Conservation (phyloP, 1,284 basidiomycete species). For the Marasmius tenuissimus region DNA sequence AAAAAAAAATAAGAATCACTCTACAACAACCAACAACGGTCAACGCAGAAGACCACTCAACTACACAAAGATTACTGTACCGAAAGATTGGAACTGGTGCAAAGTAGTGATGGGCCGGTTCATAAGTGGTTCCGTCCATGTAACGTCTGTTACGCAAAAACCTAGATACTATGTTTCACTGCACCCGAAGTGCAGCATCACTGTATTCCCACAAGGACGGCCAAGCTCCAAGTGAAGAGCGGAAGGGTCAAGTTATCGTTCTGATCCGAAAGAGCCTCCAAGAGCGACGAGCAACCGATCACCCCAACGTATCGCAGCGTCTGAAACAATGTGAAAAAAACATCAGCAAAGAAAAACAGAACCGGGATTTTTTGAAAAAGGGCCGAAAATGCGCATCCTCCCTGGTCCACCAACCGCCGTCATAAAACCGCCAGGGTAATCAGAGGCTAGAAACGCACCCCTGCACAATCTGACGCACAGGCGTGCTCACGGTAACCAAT, state of each 20-base stretch:
- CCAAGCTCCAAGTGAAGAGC: slow-evolving; percentile 84
- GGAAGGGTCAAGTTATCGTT: slow-evolving; percentile 94
- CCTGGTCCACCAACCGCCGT: too few species aligned
- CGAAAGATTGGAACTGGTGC: too few species aligned
- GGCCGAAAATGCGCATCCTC: too few species aligned
- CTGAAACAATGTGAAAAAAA: slow-evolving; percentile 28
- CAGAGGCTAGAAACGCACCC: too few species aligned
- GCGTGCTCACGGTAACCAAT: slow-evolving; percentile 4
- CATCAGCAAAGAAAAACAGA: not conserved
- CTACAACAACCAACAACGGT: too few species aligned
- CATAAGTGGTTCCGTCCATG: not conserved
- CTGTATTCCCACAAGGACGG: slow-evolving; percentile 52
- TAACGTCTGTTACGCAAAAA: not conserved
- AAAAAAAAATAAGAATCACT: not conserved
- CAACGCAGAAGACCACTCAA: too few species aligned
- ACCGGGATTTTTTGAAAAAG: not conserved
- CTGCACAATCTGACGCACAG: too few species aligned
- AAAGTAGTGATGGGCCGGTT: not conserved
- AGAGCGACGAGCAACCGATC: slow-evolving; percentile 63
- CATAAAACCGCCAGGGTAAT: too few species aligned
- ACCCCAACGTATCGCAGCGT: slow-evolving; percentile 55
- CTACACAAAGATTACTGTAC: too few species aligned
- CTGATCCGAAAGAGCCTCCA: slow-evolving; percentile 89
- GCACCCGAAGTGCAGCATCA: not conserved
- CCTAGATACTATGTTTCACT: not conserved